A percentile compares a stretch with the other conserved stretches of the same genome.
Evolutionary conservation across 2,329 filamentous ascomycete genomes (phyloP).

Genomic region (Pestalotiopsis sp.): DNA sequence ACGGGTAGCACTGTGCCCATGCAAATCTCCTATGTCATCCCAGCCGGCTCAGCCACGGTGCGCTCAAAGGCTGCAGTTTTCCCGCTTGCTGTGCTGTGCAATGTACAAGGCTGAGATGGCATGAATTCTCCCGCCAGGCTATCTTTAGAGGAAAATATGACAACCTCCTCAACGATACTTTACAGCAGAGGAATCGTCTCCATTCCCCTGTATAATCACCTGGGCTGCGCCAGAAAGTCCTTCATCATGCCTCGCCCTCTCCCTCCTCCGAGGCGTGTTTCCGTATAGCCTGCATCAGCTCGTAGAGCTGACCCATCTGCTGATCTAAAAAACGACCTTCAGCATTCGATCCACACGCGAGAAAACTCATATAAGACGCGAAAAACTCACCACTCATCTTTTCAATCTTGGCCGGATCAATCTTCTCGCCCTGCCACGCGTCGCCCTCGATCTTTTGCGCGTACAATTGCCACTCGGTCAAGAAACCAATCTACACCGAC

Average conservation of each 20-base stretch:
- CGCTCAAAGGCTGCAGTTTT: neutral
- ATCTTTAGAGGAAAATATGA: too few relatives aligned
- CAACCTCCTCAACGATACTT: neutral
- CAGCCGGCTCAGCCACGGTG: too few relatives aligned
- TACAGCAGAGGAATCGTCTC: neutral
- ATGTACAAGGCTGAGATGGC: too few relatives aligned
- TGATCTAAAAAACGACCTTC: slow-evolving; percentile 62
- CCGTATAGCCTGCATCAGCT: slow-evolving; percentile 50
- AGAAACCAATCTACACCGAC: slow-evolving; percentile 76
- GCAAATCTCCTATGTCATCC: too few relatives aligned
- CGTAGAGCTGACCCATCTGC: slow-evolving; percentile 90
- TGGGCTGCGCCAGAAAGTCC: neutral
- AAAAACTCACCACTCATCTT: slow-evolving; percentile 91
- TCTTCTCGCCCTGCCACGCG: slow-evolving; percentile 78
- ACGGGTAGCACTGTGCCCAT: too few relatives aligned
- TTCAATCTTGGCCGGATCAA: slow-evolving; percentile 81
- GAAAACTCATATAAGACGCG: too few relatives aligned
- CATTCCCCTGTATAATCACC: neutral
- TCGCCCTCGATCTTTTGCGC: slow-evolving; percentile 91
- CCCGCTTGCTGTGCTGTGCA: too few relatives aligned
- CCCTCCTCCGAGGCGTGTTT: slow-evolving; percentile 4
- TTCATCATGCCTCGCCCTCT: neutral
- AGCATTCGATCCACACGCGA: too few relatives aligned
- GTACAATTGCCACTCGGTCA: slow-evolving; percentile 96
- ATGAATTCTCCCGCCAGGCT: too few relatives aligned